Evolutionary conservation across 768 basidiomycete species (phyloP), one percentile per base, ranked within the genome.

Genomic region (Suillus fuscotomentosus): DNA sequence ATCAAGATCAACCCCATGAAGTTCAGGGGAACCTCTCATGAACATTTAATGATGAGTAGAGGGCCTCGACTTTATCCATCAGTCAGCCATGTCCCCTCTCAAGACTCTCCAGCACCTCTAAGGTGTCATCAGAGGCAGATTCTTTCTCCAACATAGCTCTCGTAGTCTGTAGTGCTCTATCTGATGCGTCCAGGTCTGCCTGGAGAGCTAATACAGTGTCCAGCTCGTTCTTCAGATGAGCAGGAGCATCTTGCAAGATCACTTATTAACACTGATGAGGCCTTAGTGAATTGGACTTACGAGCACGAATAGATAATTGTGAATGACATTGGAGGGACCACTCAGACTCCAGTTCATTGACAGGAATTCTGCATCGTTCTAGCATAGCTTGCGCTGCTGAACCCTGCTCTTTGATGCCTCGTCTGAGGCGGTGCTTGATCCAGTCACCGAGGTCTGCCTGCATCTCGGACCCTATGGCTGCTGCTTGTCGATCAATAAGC

Each of bases 401-500:
- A 0, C 48, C 61, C 39, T 75, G 73, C 0, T 36, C 60, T 17
- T 59, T 9, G 8, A 75, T 61, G 2, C 72, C 72, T n/a, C 67
- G 61, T 14, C 54, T 62, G 2, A 73, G 65, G 10, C 68, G 66
- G 5, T 70, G 66, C 1, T 59, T 60, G 7, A 80, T 66, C 79
- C 79, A 81, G 4, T 64, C 61, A 0, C 80, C 78, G 3, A 81
- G 72, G 11, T 75, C 73, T 15, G 71, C 66, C 2, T 66, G 64
- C 4, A 73, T 63, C 14, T 77, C 74, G 0, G 34, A 14, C 0
- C 71, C 74, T 22, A 81, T 73, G 2, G 67, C 68, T 0, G 60
- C 56, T 0, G 72, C 70, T 24, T 78, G 77, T 3, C 69, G 69
- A 63, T 81, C 78, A 14, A 81, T 63, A 1, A 78, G 60, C 73